phyloP scores from a whole-genome alignment of 805 yeast species.

The Saccharomyces eubayanus region DNA sequence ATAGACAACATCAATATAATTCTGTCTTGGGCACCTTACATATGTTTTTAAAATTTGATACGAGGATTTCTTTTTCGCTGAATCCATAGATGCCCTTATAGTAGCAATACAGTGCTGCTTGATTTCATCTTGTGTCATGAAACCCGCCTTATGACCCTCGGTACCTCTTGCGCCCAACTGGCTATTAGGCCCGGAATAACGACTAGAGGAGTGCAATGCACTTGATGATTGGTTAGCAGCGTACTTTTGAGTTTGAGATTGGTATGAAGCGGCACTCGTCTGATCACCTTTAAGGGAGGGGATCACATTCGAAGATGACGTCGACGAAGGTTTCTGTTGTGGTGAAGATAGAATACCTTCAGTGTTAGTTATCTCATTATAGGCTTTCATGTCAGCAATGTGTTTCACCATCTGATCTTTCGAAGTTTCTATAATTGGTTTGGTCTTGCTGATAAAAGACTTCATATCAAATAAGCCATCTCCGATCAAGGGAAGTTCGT shows the following conservation, averaged over 20 bases:
- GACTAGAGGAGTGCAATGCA: neutral
- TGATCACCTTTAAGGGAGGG: neutral
- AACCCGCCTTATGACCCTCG: conserved; percentile 7
- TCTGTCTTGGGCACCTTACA: conserved; percentile 27
- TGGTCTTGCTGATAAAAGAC: conserved; percentile 8
- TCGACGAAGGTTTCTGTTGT: neutral
- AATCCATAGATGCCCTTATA: conserved; percentile 21
- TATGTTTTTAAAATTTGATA: conserved; percentile 29
- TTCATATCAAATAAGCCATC: conserved; percentile 16
- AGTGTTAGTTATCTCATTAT: conserved; percentile 2
- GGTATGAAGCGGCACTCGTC: neutral
- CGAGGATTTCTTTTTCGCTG: conserved; percentile 21
- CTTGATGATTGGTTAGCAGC: neutral
- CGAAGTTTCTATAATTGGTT: conserved; percentile 13
- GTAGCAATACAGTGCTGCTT: conserved; percentile 26
- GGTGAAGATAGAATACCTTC: neutral
- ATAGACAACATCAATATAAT: conserved; percentile 21
- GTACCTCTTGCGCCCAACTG: neutral
- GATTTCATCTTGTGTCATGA: conserved; percentile 25
- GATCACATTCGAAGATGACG: neutral
- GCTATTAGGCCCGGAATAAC: neutral
- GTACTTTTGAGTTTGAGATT: neutral
- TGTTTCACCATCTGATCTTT: conserved; percentile 5
- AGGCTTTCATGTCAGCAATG: conserved; percentile 1
- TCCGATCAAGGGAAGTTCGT: conserved; percentile 12